These are phyloP conservation scores for Vanrija sp. DNA, from an alignment of 1,284 basidiomycete genomes.

Conservation along the genomic window DNA sequence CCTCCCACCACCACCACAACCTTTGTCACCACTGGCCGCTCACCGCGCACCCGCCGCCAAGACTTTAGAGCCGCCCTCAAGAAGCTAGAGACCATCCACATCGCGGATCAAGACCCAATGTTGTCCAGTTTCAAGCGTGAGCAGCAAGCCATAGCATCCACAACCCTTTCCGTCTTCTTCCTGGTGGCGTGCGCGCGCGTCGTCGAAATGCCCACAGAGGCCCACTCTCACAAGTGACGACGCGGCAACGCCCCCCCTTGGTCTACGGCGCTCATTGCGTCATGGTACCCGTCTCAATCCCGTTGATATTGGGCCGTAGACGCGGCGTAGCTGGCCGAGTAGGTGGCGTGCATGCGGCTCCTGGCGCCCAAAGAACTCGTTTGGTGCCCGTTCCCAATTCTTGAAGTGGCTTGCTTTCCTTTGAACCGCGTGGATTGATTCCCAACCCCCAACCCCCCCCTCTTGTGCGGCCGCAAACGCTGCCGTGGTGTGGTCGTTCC, in stretches of 20 bases:
- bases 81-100: conserved; percentile 26
- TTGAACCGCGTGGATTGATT: neutral
- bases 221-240: too few species aligned
- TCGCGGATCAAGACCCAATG: conserved; percentile 34
- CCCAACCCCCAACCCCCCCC: conserved; percentile 1
- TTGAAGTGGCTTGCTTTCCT: neutral
- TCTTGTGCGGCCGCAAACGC: too few species aligned
- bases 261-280: neutral
- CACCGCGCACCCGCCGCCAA: conserved; percentile 1
- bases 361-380: too few species aligned
- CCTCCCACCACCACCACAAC: neutral
- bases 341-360: too few species aligned
- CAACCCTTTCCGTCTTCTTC: neutral
- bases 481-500: too few species aligned
- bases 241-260: neutral
- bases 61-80: conserved; percentile 27
- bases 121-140: conserved; percentile 47
- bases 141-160: conserved; percentile 13
- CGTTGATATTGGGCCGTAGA: too few species aligned
- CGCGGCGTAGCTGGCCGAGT: too few species aligned
- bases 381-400: too few species aligned
- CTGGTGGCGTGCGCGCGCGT: neutral
- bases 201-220: neutral
- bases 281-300: neutral
- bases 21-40: neutral